phyloP scores from a whole-genome alignment of 2,329 filamentous ascomycete genomes.

The Pezizomycotina sp. region DNA sequence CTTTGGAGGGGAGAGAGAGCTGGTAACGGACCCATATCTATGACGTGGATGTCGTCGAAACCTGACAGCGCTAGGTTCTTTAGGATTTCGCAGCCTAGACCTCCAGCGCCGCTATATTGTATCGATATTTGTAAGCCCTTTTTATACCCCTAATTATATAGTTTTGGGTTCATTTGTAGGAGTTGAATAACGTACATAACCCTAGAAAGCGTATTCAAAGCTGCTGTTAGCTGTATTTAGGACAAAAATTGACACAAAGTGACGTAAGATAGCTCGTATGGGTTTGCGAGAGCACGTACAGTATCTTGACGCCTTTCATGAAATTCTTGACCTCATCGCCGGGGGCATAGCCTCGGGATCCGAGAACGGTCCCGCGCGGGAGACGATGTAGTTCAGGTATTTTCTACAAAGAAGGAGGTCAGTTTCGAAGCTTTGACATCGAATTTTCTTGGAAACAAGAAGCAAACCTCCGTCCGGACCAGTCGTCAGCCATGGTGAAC shows the following conservation, averaged over 20 bases:
- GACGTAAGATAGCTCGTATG: background rate
- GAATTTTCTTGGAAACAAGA: too few species aligned
- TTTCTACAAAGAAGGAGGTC: slow-evolving; percentile 39
- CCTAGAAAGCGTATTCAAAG: slow-evolving; percentile 20
- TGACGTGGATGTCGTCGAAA: slow-evolving; percentile 94
- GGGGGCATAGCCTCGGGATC: slow-evolving; percentile 43
- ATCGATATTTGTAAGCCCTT: slow-evolving; percentile 23
- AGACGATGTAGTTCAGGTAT: slow-evolving; percentile 67
- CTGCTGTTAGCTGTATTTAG: slow-evolving; percentile 6
- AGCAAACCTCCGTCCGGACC: too few species aligned
- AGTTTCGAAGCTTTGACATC: too few species aligned
- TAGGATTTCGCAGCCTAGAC: slow-evolving; percentile 85
- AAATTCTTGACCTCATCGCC: slow-evolving; percentile 38
- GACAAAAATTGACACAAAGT: background rate
- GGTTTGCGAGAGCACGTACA: slow-evolving; percentile 37
- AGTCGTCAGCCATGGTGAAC: too few species aligned
- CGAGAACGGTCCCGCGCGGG: slow-evolving; percentile 62
- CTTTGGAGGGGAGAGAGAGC: slow-evolving; percentile 4
- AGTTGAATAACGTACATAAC: slow-evolving; percentile 27
- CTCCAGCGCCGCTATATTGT: slow-evolving; percentile 63
- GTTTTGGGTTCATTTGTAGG: slow-evolving; percentile 2
- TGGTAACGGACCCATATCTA: slow-evolving; percentile 69
- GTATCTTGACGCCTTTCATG: slow-evolving; percentile 54
- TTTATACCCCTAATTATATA: slow-evolving; percentile 18
- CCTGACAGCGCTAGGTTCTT: slow-evolving; percentile 91